These are phyloP conservation scores for Penicillium crystallinum DNA, from an alignment of 495 filamentous ascomycete species.

Conservation along the genomic window DNA sequence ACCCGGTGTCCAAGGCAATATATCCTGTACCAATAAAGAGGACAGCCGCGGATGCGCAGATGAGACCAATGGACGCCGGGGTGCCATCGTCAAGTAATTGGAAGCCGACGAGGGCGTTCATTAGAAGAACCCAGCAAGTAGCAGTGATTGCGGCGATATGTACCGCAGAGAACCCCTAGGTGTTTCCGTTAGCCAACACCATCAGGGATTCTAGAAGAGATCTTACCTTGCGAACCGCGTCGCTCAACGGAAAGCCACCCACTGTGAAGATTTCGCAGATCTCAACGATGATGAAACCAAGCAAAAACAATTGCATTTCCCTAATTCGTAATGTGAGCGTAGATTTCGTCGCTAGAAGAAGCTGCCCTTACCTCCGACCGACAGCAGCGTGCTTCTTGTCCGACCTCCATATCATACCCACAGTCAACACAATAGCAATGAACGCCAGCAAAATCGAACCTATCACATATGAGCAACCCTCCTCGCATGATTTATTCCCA, in stretches of 20 bases:
- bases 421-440: constrained; percentile 63
- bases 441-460: constrained; percentile 87
- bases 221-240: constrained; percentile 52
- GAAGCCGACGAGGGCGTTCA: constrained; percentile 90
- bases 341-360: background rate
- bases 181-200: background rate
- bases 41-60: constrained; percentile 59
- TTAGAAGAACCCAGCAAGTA: constrained; percentile 82
- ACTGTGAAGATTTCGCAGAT: constrained; percentile 97
- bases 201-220: background rate
- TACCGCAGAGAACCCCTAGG: constrained; percentile 82
- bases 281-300: constrained; percentile 80
- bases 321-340: constrained; percentile 39
- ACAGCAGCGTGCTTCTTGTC: constrained; percentile 92
- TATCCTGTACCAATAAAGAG: constrained; percentile 92
- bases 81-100: constrained; percentile 95
- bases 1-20: constrained; percentile 91
- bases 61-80: constrained; percentile 69
- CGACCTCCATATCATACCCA: constrained; percentile 69
- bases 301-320: constrained; percentile 92
- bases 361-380: constrained; percentile 68
- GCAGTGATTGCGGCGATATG: constrained; percentile 87
- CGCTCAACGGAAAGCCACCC: constrained; percentile 73
- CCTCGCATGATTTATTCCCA: background rate
- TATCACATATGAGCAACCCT: constrained; percentile 30